Conservation (phyloP, 768 basidiomycete species). For the Clitopilus hobsonii region DNA sequence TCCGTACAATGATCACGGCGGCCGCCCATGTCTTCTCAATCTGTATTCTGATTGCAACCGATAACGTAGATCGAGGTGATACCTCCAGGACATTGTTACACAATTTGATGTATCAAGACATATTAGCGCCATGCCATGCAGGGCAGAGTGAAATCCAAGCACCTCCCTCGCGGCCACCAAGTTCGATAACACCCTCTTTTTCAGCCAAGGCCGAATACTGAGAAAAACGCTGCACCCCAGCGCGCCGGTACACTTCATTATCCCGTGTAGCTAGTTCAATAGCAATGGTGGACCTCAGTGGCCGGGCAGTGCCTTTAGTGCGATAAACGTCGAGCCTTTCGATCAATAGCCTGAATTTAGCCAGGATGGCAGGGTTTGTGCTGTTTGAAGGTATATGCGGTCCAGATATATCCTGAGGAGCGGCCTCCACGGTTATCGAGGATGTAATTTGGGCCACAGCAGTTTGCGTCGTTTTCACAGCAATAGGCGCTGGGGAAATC, state of each 20-base stretch:
- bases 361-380: too few relatives aligned
- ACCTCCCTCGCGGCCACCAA: constrained; percentile 30
- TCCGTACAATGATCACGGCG: neutral
- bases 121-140: constrained; percentile 19
- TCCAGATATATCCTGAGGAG: neutral
- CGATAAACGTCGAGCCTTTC: constrained; percentile 24
- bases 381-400: too few relatives aligned
- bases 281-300: constrained; percentile 34
- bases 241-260: constrained; percentile 27
- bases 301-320: constrained; percentile 23
- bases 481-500: neutral
- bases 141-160: constrained; percentile 35
- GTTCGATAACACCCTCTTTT: constrained; percentile 30
- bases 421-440: constrained; percentile 5
- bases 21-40: neutral
- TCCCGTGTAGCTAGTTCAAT: constrained; percentile 22
- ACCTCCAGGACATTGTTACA: neutral
- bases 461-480: neutral
- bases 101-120: constrained; percentile 5
- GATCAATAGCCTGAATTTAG: constrained; percentile 29
- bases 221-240: constrained; percentile 34
- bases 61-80: neutral
- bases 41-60: neutral
- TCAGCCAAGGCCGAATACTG: constrained; percentile 36
- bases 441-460: constrained; percentile 1